Conservation (phyloP, 1,284 basidiomycete genomes). For the Volvariella surrecta region DNA sequence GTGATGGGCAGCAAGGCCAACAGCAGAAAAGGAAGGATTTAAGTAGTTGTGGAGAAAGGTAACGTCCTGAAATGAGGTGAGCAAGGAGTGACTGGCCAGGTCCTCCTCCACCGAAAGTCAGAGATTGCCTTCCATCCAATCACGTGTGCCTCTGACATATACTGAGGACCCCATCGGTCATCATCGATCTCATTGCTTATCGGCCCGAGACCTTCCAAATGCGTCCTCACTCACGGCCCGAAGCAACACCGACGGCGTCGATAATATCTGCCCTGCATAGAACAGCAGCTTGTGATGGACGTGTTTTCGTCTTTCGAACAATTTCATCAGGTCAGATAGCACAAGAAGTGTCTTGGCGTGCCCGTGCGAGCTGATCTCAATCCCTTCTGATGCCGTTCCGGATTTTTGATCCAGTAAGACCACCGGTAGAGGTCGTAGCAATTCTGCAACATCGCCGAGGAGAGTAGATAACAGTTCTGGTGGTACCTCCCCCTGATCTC, state of each 20-base stretch:
- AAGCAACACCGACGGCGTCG: conserved; percentile 32
- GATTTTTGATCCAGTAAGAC: conserved; percentile 17
- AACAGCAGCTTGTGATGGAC: conserved; percentile 46
- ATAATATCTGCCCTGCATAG: conserved; percentile 44
- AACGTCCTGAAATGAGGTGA: conserved; percentile 9
- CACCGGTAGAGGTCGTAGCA: conserved; percentile 43
- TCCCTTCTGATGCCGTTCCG: conserved; percentile 7
- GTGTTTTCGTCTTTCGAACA: conserved; percentile 32
- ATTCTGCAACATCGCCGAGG: conserved; percentile 39
- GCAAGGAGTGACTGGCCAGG: conserved; percentile 14
- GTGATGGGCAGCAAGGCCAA: background rate
- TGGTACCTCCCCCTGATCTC: conserved; percentile 33
- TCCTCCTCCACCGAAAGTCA: conserved; percentile 11
- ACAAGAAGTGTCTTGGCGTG: conserved; percentile 33
- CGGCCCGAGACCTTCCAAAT: background rate
- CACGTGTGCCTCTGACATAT: conserved; percentile 3
- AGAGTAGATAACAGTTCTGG: conserved; percentile 40
- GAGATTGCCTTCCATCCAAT: no score
- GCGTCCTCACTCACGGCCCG: background rate
- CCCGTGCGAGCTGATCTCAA: conserved; percentile 23
- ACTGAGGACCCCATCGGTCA: conserved; percentile 18
- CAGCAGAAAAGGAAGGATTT: background rate
- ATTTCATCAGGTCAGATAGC: conserved; percentile 41
- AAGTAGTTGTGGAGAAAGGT: conserved; percentile 6
- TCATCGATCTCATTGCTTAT: conserved; percentile 2